Base-by-base conservation (phyloP, 352 stramenopile species). In the Pythium dissotocum region DNA sequence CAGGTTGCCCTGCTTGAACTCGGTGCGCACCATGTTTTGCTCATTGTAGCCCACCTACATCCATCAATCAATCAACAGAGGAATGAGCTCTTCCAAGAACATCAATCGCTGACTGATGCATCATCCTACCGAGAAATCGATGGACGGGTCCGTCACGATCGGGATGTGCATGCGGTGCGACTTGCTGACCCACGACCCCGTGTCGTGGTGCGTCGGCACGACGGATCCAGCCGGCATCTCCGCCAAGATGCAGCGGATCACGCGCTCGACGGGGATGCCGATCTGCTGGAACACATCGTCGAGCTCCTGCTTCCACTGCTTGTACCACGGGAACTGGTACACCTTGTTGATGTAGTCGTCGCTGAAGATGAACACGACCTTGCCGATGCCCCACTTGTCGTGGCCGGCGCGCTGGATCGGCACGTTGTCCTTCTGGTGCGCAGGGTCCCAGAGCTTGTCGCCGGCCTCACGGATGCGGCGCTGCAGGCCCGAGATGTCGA, bases 121-220 rank as follows among this genome's bases (percentile, higher is more conserved):
- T 21, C 21, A 61, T 26, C 40, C 30, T 56, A 82, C 83, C 69
- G 79, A 74, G 35, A 96, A 96, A 57, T 94, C 88, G 51, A 96
- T 80, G 6, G 80, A 58, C 4, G 79, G 66, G 63, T 83, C 80
- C 21, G 98, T 98, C 61, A 98, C 89, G 65, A 99, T 91, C 8
- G 98, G 95, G 57, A 99, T 93, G 77, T 99, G 97, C 70, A 99
- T 94, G 51, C 98, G 92, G 78, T 99, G 97, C 24, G 97, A 98
- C 63, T 97, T 84, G 66, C 84, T 81, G 10, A 99, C 97, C 98
- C 98, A 99, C 61, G 92, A 88, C 13, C 98, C 98, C 12, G 95
- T 99, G 82, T 99, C 98, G 71, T 99, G 96, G 78, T 99, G 98
- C 33, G 95, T 79, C 1, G 97, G 97, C 66, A 99, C 99, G 18